Evolutionary conservation across 2,329 filamentous ascomycete genomes (phyloP).

Genomic region (Cercospora zeina): DNA sequence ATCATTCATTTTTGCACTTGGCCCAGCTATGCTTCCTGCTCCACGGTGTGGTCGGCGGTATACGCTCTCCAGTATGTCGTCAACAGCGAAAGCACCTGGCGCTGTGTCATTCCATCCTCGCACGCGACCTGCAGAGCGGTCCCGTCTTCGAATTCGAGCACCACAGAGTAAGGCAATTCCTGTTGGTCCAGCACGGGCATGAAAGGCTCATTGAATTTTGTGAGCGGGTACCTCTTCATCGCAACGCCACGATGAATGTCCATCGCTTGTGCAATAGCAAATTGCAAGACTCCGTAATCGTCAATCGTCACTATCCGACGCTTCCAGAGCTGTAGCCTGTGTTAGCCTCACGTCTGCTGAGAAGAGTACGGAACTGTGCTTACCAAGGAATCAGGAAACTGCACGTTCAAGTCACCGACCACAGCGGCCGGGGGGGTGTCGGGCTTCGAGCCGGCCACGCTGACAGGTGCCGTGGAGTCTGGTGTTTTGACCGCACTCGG

Average conservation of each 20-base stretch:
- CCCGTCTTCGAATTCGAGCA: constrained; percentile 63
- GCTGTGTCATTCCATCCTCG: constrained; percentile 57
- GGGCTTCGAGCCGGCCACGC: constrained; percentile 29
- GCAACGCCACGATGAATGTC: constrained; percentile 32
- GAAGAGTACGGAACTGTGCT: constrained; percentile 32
- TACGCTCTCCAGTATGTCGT: constrained; percentile 36
- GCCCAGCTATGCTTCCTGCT: not conserved
- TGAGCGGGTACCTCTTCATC: constrained; percentile 71
- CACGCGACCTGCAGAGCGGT: constrained; percentile 64
- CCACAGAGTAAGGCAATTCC: constrained; percentile 83
- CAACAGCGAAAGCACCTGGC: constrained; percentile 48
- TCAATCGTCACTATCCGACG: constrained; percentile 85
- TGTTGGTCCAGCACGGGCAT: constrained; percentile 87
- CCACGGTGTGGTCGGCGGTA: constrained; percentile 5
- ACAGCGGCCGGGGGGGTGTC: constrained; percentile 61
- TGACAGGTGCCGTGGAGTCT: constrained; percentile 9
- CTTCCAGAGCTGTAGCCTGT: constrained; percentile 71
- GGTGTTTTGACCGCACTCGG: constrained; percentile 16
- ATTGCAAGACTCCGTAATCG: constrained; percentile 75
- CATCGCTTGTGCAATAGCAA: constrained; percentile 67
- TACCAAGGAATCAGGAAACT: constrained; percentile 87
- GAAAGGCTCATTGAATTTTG: constrained; percentile 76
- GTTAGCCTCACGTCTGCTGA: not conserved
- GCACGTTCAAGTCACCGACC: constrained; percentile 90
- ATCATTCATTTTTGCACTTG: not conserved